These are phyloP conservation scores for Cryptococcus sp. DNA, from an alignment of 1,284 basidiomycete genomes.

Conservation along the genomic window DNA sequence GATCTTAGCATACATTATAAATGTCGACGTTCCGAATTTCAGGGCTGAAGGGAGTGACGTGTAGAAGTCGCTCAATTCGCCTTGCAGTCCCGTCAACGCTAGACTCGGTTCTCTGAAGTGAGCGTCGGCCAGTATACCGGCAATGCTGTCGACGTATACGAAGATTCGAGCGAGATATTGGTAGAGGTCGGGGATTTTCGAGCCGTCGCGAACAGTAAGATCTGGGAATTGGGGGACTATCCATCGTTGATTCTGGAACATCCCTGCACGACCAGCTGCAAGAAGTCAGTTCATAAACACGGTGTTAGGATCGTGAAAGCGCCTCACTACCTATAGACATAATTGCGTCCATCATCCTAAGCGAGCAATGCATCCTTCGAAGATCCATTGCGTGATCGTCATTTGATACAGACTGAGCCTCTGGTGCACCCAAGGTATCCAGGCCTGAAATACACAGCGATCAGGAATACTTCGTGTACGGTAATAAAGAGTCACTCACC, in stretches of 20 bases:
- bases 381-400: constrained; percentile 1
- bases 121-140: constrained; percentile 7
- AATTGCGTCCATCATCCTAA: constrained; percentile 26
- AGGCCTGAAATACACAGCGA: no score
- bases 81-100: constrained; percentile 12
- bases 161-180: constrained; percentile 16
- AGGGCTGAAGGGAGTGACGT: constrained; percentile 17
- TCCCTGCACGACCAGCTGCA: constrained; percentile 22
- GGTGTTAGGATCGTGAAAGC: not conserved
- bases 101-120: not conserved
- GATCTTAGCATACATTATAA: constrained; percentile 17
- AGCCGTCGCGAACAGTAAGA: constrained; percentile 4
- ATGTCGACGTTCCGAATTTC: constrained; percentile 23
- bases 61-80: constrained; percentile 22
- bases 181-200: constrained; percentile 15
- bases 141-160: constrained; percentile 5
- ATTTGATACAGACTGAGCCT: no score
- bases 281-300: not conserved
- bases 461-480: no score
- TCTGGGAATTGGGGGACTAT: constrained; percentile 7
- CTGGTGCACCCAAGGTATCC: no score
- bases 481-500: constrained; percentile 16
- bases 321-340: constrained; percentile 30
- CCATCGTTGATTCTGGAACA: constrained; percentile 8
- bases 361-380: constrained; percentile 8